Evolutionary conservation across 2,329 filamentous ascomycete species (phyloP).

Genomic region (Cercospora zeae-maydis): DNA sequence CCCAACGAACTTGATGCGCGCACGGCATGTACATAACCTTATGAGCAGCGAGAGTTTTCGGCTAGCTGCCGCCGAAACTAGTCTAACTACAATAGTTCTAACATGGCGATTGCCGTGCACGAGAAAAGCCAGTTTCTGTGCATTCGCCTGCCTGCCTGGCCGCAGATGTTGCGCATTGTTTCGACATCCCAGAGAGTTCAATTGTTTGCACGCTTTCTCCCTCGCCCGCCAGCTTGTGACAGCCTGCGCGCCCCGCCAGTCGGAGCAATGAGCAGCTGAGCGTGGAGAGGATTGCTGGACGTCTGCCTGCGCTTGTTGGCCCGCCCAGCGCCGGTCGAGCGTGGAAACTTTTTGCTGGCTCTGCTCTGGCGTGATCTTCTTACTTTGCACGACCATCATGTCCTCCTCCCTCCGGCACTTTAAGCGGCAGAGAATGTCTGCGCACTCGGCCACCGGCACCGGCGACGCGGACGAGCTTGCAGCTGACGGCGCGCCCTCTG

Average conservation of each 20-base stretch:
- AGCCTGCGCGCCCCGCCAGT: background rate
- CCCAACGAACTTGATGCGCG: too few relatives aligned
- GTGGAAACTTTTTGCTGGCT: background rate
- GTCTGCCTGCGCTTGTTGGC: background rate
- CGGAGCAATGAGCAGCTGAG: constrained; percentile 1
- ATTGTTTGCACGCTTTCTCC: background rate
- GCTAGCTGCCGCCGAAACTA: background rate
- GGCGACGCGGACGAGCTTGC: constrained; percentile 3
- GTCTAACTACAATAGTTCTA: too few relatives aligned
- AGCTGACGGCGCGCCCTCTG: constrained; percentile 4
- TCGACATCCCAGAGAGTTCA: background rate
- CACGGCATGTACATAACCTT: too few relatives aligned
- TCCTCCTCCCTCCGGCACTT: constrained; percentile 19
- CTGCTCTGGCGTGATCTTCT: constrained; percentile 19
- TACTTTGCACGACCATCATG: constrained; percentile 20
- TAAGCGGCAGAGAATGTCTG: constrained; percentile 27
- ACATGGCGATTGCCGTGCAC: background rate
- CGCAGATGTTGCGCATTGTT: background rate
- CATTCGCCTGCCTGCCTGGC: constrained; percentile 1
- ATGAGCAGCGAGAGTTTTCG: background rate
- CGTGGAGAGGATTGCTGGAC: constrained; percentile 2
- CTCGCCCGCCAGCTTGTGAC: background rate
- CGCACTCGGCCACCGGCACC: constrained; percentile 8
- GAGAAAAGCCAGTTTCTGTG: constrained; percentile 6
- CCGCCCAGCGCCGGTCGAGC: background rate